Evolutionary conservation across 352 stramenopile genomes (phyloP), one percentile per base, ranked within the genome.

Genomic region (Globisporangium rhizosaccharum): DNA sequence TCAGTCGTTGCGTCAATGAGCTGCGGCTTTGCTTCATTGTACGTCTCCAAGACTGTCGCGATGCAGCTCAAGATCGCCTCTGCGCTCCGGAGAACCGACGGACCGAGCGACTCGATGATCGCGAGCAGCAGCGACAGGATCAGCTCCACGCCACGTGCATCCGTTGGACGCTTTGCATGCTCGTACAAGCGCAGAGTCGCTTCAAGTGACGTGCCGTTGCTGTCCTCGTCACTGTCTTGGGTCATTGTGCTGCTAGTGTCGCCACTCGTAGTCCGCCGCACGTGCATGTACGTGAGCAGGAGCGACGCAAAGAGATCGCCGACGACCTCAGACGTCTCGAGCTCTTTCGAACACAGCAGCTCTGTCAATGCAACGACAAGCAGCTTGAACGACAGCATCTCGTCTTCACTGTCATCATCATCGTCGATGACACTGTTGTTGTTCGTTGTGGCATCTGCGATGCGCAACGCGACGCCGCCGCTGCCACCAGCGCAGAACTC

Each of bases 281-380:
- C 65, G 4, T 76, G 58, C 85, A 92, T 92, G 61, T 92, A 92
- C 15, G 73, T 88, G 8, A 89, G 68, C 47, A 94, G 55, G 10
- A 94, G 67, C 9, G 79, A 89, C 37, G 77, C 71, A 62, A 94
- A 92, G 6, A 94, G 67, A 8, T 92, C 71, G 2, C 85, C 82
- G 15, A 92, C 79, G 9, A 92, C 85, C 37, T 82, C 59, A 0
- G 67, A 86, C 0, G 56, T 63, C 58, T 92, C 77, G 8, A 92
- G 68, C 20, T 90, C 70, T 53, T 88, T 86, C n/a, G 68, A 65
- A 6, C 69, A 63, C 1, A 94, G 60, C 18, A 92, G 37, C 37
- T 88, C 68, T 2, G 88, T 71, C 36, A 91, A 39, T 9, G 75
- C 70, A 46, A 68, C 57, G 30, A 87, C 55, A 15, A 85, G 42